These are phyloP conservation scores for Scheffersomyces titani DNA, from an alignment of 1,139 yeast species.

Conservation along the genomic window DNA sequence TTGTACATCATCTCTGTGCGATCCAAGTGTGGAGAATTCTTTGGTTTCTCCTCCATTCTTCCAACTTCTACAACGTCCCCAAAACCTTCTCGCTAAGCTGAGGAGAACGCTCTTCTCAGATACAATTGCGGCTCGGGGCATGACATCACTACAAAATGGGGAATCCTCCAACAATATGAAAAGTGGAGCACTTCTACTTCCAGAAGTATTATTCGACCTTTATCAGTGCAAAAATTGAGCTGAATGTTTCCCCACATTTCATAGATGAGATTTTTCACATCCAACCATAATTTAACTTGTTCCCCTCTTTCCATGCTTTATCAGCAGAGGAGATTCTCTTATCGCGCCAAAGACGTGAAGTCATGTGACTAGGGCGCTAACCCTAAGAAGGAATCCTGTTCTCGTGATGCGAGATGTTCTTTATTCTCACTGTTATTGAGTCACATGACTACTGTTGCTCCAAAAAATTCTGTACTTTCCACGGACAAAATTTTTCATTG, in stretches of 20 bases:
- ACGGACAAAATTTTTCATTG: background rate
- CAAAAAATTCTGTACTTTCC: background rate
- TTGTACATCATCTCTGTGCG: background rate
- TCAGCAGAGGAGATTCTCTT: background rate
- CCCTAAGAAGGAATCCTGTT: conserved; percentile 1
- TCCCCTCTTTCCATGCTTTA: background rate
- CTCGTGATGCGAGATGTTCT: background rate
- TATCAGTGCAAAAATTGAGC: background rate
- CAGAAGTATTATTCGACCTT: background rate
- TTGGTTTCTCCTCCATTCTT: background rate
- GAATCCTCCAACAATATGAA: background rate
- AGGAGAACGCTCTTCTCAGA: background rate
- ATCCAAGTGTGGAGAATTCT: background rate
- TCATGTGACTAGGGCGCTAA: conserved; percentile 3
- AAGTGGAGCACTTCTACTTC: background rate
- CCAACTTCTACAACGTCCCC: background rate
- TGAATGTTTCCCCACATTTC: background rate
- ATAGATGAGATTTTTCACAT: background rate
- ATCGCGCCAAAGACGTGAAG: background rate
- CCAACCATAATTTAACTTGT: background rate
- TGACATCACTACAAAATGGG: background rate
- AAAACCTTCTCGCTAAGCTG: background rate
- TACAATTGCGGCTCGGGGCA: background rate
- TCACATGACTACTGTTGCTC: background rate
- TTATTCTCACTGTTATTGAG: background rate